These are phyloP conservation scores for Fusarium sarcochroum DNA, from an alignment of 2,329 filamentous ascomycete genomes.

Conservation along the genomic window DNA sequence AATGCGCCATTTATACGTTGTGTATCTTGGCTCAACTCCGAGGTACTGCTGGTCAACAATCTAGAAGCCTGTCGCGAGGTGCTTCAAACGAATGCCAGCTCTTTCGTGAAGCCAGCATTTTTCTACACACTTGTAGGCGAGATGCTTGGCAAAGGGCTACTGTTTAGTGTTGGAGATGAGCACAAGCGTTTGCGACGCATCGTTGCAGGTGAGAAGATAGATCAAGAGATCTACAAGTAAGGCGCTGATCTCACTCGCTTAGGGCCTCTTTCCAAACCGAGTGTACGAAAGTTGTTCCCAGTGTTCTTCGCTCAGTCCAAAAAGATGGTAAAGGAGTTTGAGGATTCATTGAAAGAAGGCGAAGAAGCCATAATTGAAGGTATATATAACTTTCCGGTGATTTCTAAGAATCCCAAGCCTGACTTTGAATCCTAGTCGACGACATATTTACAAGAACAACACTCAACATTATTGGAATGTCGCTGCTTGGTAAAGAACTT, in stretches of 20 bases:
- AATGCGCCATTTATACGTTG: conserved; percentile 22
- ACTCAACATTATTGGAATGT: conserved; percentile 26
- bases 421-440: background rate
- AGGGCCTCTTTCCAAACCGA: conserved; percentile 24
- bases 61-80: conserved; percentile 30
- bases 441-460: conserved; percentile 6
- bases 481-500: conserved; percentile 11
- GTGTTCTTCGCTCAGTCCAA: background rate
- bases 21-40: conserved; percentile 28
- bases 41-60: conserved; percentile 28
- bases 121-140: conserved; percentile 35
- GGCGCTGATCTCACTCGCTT: background rate
- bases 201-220: background rate
- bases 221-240: rapidly evolving
- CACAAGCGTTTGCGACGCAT: conserved; percentile 32
- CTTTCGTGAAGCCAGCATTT: conserved; percentile 26
- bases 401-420: background rate
- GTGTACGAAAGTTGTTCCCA: conserved; percentile 12
- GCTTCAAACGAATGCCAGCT: conserved; percentile 21
- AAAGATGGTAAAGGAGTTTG: conserved; percentile 1
- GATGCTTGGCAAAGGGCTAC: conserved; percentile 19
- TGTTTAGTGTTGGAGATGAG: conserved; percentile 30
- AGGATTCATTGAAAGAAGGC: background rate
- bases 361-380: background rate
- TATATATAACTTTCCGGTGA: background rate